Evolutionary conservation across 306 rosid genomes (phyloP).

Genomic region (Hippophae rhamnoides): DNA sequence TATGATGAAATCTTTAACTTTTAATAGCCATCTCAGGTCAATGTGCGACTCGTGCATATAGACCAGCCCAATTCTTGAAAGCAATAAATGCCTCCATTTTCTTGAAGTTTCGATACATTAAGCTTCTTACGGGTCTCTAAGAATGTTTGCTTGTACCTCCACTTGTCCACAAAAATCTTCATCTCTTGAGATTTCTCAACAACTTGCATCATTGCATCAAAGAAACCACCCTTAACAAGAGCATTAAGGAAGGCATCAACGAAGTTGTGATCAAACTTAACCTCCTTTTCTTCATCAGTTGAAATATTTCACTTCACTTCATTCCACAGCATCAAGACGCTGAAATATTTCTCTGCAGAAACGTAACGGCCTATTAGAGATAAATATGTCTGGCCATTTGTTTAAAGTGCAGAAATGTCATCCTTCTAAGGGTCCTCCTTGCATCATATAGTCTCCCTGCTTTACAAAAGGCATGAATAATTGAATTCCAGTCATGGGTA

Average conservation of each 20-base stretch:
- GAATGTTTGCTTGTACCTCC: constrained; percentile 97
- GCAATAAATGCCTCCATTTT: constrained; percentile 85
- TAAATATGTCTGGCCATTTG: constrained; percentile 82
- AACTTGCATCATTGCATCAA: constrained; percentile 92
- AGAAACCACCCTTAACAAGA: constrained; percentile 94
- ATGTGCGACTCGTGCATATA: constrained; percentile 40
- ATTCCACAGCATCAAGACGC: constrained; percentile 82
- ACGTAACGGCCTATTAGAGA: constrained; percentile 77
- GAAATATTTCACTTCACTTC: constrained; percentile 69
- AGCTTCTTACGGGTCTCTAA: constrained; percentile 93
- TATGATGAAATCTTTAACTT: too few species aligned
- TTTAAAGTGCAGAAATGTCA: constrained; percentile 72
- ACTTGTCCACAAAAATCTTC: constrained; percentile 86
- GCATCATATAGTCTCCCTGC: constrained; percentile 90
- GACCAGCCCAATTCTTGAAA: constrained; percentile 97
- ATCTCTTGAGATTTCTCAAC: constrained; percentile 78
- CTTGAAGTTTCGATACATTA: constrained; percentile 51
- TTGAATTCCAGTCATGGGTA: constrained; percentile 95
- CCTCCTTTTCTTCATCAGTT: constrained; percentile 44
- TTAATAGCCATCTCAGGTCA: neutral
- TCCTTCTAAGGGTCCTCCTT: constrained; percentile 84
- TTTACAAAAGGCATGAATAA: constrained; percentile 89
- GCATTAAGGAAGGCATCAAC: constrained; percentile 88
- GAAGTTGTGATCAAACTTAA: constrained; percentile 57
- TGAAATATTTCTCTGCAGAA: constrained; percentile 65